Conservation (phyloP, 805 yeast genomes). For the Groenewaldozyma tartarivorans region DNA sequence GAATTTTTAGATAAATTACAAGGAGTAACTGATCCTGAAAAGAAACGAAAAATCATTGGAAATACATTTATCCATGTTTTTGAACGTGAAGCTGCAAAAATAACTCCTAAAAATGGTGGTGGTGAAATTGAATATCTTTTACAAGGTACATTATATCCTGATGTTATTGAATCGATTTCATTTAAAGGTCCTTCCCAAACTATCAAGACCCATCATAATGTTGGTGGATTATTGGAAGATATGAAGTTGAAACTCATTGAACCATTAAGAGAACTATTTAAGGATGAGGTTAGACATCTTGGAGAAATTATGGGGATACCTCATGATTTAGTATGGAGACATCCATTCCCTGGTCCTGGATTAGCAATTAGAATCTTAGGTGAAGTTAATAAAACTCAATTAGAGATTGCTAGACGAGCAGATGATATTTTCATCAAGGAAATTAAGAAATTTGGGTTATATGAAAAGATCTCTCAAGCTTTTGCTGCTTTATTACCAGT, state of each 20-base stretch:
- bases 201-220: constrained; percentile 98
- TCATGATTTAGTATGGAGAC: constrained; percentile 97
- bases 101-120: constrained; percentile 72
- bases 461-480: constrained; percentile 91
- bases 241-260: constrained; percentile 98
- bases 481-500: constrained; percentile 96
- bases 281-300: constrained; percentile 95
- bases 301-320: constrained; percentile 95
- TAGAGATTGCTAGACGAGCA: constrained; percentile 95
- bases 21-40: constrained; percentile 97
- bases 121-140: constrained; percentile 84
- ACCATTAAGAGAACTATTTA: constrained; percentile 96
- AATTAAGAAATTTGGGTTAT: constrained; percentile 86
- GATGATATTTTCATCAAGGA: constrained; percentile 94
- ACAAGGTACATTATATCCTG: constrained; percentile 97
- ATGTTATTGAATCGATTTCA: constrained; percentile 95
- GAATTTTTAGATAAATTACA: constrained; percentile 76
- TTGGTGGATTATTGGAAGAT: constrained; percentile 94
- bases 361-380: constrained; percentile 97
- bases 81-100: constrained; percentile 89
- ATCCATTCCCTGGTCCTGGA: constrained; percentile 99
- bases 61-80: constrained; percentile 95
- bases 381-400: constrained; percentile 89
- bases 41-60: constrained; percentile 97
- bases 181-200: constrained; percentile 99